Conservation (phyloP, 768 basidiomycete genomes). For the Bullera alba region DNA sequence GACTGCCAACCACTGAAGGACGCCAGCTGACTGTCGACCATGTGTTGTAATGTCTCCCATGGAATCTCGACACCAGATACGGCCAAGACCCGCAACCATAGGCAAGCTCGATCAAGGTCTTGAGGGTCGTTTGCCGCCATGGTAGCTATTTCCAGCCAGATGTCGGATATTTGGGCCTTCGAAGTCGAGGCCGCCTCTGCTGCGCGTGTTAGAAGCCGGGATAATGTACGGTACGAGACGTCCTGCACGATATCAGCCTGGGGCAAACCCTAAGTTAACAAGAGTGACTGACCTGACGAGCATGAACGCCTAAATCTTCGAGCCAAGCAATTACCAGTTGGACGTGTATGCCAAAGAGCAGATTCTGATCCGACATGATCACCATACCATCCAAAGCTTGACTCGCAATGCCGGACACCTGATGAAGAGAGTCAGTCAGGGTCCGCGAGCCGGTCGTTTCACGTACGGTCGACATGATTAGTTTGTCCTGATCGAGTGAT, state of each 20-base stretch:
- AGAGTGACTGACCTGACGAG: constrained; percentile 9
- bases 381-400: constrained; percentile 25
- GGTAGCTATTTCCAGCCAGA: constrained; percentile 8
- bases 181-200: neutral
- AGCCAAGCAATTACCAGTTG: constrained; percentile 30
- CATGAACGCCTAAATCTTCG: constrained; percentile 29
- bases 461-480: neutral
- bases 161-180: constrained; percentile 6
- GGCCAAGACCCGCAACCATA: constrained; percentile 31
- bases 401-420: constrained; percentile 16
- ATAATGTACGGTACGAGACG: constrained; percentile 20
- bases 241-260: constrained; percentile 6
- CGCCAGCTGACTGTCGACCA: constrained; percentile 13
- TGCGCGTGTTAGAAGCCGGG: constrained; percentile 16
- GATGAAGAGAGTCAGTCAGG: too few species aligned
- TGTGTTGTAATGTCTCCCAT: constrained; percentile 10
- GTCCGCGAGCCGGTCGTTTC: too few species aligned
- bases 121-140: constrained; percentile 5
- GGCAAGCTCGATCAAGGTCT: constrained; percentile 18
- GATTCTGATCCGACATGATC: constrained; percentile 15
- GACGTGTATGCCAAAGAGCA: constrained; percentile 16
- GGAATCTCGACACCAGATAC: constrained; percentile 32
- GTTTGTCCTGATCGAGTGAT: too few species aligned
- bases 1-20: constrained; percentile 5
- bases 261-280: neutral